Conservation (phyloP, 2,329 filamentous ascomycete genomes). For the Penicillium sp. region DNA sequence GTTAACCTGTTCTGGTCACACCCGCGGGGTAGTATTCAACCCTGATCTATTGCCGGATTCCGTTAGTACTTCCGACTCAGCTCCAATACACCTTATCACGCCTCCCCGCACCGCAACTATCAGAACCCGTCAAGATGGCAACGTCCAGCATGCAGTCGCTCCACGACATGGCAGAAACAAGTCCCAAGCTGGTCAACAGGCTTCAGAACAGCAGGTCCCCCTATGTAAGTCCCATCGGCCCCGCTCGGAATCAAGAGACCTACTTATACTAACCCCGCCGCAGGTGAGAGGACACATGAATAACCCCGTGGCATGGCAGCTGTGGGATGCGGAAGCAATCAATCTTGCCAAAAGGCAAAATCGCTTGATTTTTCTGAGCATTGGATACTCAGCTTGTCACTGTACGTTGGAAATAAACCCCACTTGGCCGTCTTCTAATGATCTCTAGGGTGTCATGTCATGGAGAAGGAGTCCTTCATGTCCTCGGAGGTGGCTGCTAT, state of each 20-base stretch:
- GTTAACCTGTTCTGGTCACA: constrained; percentile 4
- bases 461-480: constrained; percentile 88
- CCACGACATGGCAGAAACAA: constrained; percentile 23
- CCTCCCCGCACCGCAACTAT: background rate
- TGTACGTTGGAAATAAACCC: constrained; percentile 58
- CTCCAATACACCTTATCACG: background rate
- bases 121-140: constrained; percentile 10
- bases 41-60: constrained; percentile 15
- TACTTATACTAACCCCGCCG: constrained; percentile 13
- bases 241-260: background rate
- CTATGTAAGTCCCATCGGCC: constrained; percentile 55
- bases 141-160: constrained; percentile 29
- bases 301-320: constrained; percentile 89
- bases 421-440: constrained; percentile 15
- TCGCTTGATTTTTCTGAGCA: constrained; percentile 87
- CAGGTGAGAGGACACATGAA: constrained; percentile 71
- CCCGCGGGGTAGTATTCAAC: constrained; percentile 17
- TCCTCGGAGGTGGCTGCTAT: constrained; percentile 77
- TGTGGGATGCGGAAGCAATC: constrained; percentile 76
- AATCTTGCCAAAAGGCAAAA: constrained; percentile 77
- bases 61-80: constrained; percentile 17
- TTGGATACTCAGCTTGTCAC: constrained; percentile 94
- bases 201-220: constrained; percentile 64
- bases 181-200: constrained; percentile 53
- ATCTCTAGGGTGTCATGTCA: constrained; percentile 74